Conservation (phyloP, 805 yeast species). For the Lachancea lanzarotensis region DNA sequence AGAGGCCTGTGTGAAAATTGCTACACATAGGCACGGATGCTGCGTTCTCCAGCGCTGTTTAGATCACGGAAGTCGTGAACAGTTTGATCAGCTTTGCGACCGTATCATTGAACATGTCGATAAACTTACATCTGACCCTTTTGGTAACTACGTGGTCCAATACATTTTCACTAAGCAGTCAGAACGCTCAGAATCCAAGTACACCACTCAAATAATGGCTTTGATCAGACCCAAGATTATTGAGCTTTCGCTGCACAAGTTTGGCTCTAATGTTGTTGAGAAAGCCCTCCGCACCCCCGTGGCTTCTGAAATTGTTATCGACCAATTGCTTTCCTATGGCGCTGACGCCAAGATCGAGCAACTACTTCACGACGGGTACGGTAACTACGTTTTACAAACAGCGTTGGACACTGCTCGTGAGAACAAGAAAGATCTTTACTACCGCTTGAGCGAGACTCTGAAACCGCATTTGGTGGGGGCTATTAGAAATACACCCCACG, state of each 20-base stretch:
- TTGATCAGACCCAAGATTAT: conserved; percentile 31
- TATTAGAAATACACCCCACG: conserved; percentile 88
- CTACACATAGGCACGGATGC: conserved; percentile 96
- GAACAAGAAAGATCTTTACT: conserved; percentile 37
- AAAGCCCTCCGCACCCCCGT: conserved; percentile 58
- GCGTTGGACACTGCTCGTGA: conserved; percentile 56
- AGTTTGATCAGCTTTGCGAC: conserved; percentile 58
- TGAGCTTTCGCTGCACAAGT: conserved; percentile 74
- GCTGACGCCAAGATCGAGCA: conserved; percentile 35
- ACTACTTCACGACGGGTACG: conserved; percentile 82
- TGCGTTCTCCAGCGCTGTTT: conserved; percentile 93
- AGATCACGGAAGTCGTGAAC: conserved; percentile 74
- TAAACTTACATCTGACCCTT: conserved; percentile 78
- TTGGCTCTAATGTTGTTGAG: conserved; percentile 91
- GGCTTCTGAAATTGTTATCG: conserved; percentile 42
- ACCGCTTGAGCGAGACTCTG: conserved; percentile 48
- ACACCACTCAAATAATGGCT: conserved; percentile 31
- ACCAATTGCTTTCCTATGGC: conserved; percentile 38
- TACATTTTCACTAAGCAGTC: conserved; percentile 58
- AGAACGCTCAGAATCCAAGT: conserved; percentile 27
- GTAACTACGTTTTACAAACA: conserved; percentile 92
- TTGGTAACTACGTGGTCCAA: conserved; percentile 95
- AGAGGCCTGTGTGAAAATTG: conserved; percentile 65
- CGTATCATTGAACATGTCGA: conserved; percentile 65
- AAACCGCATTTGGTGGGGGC: conserved; percentile 66